These are phyloP conservation scores for Ciborinia camelliae DNA, from an alignment of 2,329 filamentous ascomycete genomes.

Conservation along the genomic window DNA sequence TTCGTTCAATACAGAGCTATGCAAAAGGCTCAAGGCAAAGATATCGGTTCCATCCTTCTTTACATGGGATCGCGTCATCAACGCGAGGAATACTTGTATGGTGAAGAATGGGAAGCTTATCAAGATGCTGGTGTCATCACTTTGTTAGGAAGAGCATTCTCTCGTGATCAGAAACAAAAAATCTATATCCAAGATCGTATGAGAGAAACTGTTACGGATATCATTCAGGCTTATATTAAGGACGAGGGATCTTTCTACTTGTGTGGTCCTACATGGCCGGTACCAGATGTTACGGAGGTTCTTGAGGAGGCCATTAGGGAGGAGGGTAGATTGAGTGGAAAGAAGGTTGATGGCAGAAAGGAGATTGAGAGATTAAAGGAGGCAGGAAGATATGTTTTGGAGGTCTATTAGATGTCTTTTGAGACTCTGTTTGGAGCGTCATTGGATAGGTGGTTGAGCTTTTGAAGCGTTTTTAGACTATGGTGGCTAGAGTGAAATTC, in stretches of 20 bases:
- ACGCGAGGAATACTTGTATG: constrained; percentile 97
- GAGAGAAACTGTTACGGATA: constrained; percentile 79
- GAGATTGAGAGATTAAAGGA: constrained; percentile 99
- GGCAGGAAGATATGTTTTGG: constrained; percentile 86
- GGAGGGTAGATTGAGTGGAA: constrained; percentile 66
- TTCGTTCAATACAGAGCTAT: constrained; percentile 98
- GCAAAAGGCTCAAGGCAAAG: constrained; percentile 95
- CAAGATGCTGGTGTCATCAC: constrained; percentile 94
- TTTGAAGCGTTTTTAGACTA: neutral
- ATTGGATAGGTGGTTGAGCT: neutral
- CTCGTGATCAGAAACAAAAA: constrained; percentile 94
- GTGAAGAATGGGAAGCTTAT: constrained; percentile 99
- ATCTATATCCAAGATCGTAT: constrained; percentile 99
- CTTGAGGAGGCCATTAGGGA: constrained; percentile 84
- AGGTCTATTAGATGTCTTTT: constrained; percentile 69
- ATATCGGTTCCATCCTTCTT: constrained; percentile 86
- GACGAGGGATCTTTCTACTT: constrained; percentile 94
- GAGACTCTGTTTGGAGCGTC: neutral
- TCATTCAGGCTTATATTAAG: constrained; percentile 80
- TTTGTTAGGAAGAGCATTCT: constrained; percentile 88
- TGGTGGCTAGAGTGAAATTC: constrained; percentile 3
- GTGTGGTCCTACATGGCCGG: constrained; percentile 96
- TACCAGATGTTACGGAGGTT: constrained; percentile 92
- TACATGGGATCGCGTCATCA: constrained; percentile 98
- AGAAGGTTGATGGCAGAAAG: constrained; percentile 81